Conservation (phyloP, 768 basidiomycete species). For the Ramaria rubella region DNA sequence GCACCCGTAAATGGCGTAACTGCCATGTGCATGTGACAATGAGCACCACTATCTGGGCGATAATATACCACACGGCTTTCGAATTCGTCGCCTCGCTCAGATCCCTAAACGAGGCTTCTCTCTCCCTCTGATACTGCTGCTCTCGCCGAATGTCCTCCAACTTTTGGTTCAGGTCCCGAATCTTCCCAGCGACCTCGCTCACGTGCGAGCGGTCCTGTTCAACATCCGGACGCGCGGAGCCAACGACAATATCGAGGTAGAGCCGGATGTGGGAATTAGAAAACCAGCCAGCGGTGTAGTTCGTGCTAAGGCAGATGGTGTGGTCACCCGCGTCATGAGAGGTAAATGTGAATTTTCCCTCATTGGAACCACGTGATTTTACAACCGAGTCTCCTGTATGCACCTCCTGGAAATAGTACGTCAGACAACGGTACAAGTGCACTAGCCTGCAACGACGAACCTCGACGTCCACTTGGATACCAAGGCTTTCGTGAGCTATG, state of each 20-base stretch:
- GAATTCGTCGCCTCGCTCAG: slow-evolving; percentile 86
- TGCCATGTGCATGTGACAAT: slow-evolving; percentile 90
- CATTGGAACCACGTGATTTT: slow-evolving; percentile 82
- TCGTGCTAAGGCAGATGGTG: slow-evolving; percentile 91
- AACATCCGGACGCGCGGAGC: slow-evolving; percentile 76
- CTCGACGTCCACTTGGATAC: slow-evolving; percentile 86
- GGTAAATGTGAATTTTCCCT: slow-evolving; percentile 95
- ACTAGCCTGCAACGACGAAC: slow-evolving; percentile 39
- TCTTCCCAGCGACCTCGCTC: slow-evolving; percentile 69
- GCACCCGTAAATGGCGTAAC: slow-evolving; percentile 81
- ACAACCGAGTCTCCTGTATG: slow-evolving; percentile 75
- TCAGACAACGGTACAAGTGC: not conserved
- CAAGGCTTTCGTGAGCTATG: slow-evolving; percentile 64
- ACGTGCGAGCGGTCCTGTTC: slow-evolving; percentile 85
- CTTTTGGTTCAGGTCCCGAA: slow-evolving; percentile 90
- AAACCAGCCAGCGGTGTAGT: slow-evolving; percentile 83
- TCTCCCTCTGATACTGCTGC: slow-evolving; percentile 96
- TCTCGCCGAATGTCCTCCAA: slow-evolving; percentile 89
- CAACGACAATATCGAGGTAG: slow-evolving; percentile 91
- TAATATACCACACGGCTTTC: slow-evolving; percentile 91
- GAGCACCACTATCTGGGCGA: slow-evolving; percentile 80
- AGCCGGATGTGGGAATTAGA: slow-evolving; percentile 83
- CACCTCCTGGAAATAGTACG: slow-evolving; percentile 60
- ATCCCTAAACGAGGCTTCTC: slow-evolving; percentile 85
- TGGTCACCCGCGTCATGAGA: slow-evolving; percentile 97